Evolutionary conservation across 768 basidiomycete species (phyloP).

Genomic region (Brasilioporus rufonigricans): DNA sequence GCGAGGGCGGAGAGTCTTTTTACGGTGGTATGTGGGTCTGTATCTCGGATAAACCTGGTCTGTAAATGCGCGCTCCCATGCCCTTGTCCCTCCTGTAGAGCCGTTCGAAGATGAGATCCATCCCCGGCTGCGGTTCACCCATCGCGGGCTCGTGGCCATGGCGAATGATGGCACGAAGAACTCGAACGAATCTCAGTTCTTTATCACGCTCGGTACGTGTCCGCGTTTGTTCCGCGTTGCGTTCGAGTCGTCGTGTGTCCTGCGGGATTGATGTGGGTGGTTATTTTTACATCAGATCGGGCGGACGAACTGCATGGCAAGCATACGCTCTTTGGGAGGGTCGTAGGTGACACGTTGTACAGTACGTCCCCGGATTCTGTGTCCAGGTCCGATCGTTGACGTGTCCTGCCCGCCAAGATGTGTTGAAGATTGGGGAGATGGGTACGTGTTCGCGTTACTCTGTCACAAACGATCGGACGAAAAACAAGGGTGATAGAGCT

Average conservation of each 20-base stretch:
- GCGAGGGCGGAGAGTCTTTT: slow-evolving; percentile 90
- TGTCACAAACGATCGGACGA: neutral
- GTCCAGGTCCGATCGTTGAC: neutral
- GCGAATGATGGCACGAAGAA: slow-evolving; percentile 87
- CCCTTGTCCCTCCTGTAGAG: slow-evolving; percentile 45
- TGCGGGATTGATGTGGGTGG: neutral
- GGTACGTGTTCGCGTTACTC: slow-evolving; percentile 45
- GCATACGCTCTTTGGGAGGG: slow-evolving; percentile 92
- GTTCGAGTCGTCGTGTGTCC: no score
- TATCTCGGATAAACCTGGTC: neutral
- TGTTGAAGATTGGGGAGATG: slow-evolving; percentile 86
- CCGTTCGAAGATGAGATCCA: slow-evolving; percentile 95
- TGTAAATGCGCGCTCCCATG: neutral
- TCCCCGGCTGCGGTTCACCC: slow-evolving; percentile 82
- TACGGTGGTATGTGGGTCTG: slow-evolving; percentile 67
- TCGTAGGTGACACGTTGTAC: slow-evolving; percentile 84
- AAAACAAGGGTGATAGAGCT: slow-evolving; percentile 48
- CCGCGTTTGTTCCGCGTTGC: neutral
- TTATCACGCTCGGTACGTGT: slow-evolving; percentile 80
- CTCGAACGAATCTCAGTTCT: slow-evolving; percentile 93
- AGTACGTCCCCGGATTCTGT: slow-evolving; percentile 49
- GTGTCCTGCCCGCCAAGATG: slow-evolving; percentile 54
- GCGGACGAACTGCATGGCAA: slow-evolving; percentile 93
- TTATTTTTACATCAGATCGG: slow-evolving; percentile 52
- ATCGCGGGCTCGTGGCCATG: slow-evolving; percentile 93